Conservation (phyloP, 202 grass and related monocot species). For the Panicum virgatum region DNA sequence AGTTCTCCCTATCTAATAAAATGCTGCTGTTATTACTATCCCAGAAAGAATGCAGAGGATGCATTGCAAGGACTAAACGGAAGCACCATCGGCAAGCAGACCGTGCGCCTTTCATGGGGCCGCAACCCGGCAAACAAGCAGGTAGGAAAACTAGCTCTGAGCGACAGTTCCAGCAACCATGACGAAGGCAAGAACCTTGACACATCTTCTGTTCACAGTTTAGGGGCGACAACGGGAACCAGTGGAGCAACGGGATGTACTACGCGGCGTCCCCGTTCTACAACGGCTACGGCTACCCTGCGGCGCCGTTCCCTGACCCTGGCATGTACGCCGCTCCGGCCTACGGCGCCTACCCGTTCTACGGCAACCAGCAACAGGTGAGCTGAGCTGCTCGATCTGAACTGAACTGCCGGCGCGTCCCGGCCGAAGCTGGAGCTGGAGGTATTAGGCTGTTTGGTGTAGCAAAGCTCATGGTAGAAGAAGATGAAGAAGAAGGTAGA, state of each 20-base stretch:
- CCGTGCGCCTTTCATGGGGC: slow-evolving; percentile 77
- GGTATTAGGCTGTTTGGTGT: slow-evolving; percentile 41
- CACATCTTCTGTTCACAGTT: slow-evolving; percentile 27
- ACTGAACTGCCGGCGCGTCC: neutral
- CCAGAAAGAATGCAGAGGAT: slow-evolving; percentile 81
- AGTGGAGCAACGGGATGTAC: slow-evolving; percentile 81
- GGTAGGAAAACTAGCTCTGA: slow-evolving; percentile 32
- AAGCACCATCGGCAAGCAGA: slow-evolving; percentile 67
- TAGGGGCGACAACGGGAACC: slow-evolving; percentile 61
- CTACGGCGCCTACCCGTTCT: slow-evolving; percentile 80
- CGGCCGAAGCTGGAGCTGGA: slow-evolving; percentile 15
- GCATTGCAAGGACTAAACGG: slow-evolving; percentile 80
- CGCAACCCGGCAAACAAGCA: slow-evolving; percentile 86
- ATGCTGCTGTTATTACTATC: neutral
- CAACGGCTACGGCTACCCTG: slow-evolving; percentile 72
- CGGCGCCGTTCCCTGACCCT: slow-evolving; percentile 70
- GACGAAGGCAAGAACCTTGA: neutral
- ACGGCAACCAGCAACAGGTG: slow-evolving; percentile 88
- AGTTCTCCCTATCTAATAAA: neutral
- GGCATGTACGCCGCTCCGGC: slow-evolving; percentile 72
- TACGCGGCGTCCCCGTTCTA: slow-evolving; percentile 64
- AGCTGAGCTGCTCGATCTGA: slow-evolving; percentile 56
- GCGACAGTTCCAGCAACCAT: neutral
- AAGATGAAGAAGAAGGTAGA: slow-evolving; percentile 34
- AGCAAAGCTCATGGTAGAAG: slow-evolving; percentile 35